Conservation (phyloP, 2,329 filamentous ascomycete genomes). For the Dothidotthia symphoricarpi region DNA sequence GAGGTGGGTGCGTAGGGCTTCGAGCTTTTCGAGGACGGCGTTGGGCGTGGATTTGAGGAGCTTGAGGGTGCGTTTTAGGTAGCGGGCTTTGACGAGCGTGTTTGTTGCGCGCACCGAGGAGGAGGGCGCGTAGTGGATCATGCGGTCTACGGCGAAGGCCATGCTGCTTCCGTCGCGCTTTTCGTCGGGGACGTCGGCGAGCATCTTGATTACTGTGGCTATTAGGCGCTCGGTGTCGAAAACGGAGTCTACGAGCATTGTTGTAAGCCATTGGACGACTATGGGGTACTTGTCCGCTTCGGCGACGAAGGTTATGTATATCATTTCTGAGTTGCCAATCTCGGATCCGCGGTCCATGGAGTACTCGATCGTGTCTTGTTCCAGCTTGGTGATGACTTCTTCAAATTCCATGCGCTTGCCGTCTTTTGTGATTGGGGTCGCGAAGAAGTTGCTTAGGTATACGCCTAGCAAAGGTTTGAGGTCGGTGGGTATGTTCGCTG, state of each 20-base stretch:
- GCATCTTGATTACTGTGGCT: conserved; percentile 70
- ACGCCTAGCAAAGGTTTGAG: conserved; percentile 80
- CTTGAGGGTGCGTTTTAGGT: conserved; percentile 81
- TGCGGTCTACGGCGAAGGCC: conserved; percentile 63
- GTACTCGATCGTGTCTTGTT: conserved; percentile 88
- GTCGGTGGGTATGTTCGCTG: conserved; percentile 71
- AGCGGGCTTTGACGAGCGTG: conserved; percentile 81
- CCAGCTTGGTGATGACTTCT: conserved; percentile 84
- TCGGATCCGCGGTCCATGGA: conserved; percentile 65
- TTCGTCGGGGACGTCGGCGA: conserved; percentile 86
- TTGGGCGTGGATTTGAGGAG: conserved; percentile 75
- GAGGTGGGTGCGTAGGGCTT: conserved; percentile 70
- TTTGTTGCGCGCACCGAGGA: conserved; percentile 75
- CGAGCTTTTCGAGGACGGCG: conserved; percentile 72
- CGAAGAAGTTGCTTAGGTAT: conserved; percentile 92
- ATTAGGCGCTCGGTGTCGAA: conserved; percentile 71
- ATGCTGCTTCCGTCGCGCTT: conserved; percentile 81
- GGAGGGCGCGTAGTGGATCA: conserved; percentile 75
- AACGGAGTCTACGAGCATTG: conserved; percentile 82
- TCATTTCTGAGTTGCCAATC: conserved; percentile 76
- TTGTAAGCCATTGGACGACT: conserved; percentile 78
- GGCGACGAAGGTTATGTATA: conserved; percentile 78
- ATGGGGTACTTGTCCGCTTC: conserved; percentile 84
- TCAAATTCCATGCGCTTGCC: conserved; percentile 82
- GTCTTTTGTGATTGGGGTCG: conserved; percentile 75